phyloP scores from a whole-genome alignment of 345 rosid genomes.

The Boechera stricta region DNA sequence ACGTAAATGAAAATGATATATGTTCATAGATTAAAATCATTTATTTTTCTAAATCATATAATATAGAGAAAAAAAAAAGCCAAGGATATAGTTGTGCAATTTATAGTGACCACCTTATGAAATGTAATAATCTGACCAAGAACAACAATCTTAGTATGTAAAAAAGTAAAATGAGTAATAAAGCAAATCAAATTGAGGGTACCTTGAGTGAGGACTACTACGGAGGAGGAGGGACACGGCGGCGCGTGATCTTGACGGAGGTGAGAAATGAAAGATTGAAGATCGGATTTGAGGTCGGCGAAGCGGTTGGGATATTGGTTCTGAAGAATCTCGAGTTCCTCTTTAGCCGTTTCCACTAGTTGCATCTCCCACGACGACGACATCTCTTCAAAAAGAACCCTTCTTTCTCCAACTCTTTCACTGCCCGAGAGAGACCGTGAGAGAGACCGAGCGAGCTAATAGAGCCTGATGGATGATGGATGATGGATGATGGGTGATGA shows the following conservation, averaged over 20 bases:
- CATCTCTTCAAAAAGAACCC: not conserved
- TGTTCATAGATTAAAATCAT: too few species aligned
- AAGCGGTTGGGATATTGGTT: constrained; percentile 53
- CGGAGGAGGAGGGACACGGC: constrained; percentile 18
- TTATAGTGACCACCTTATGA: too few species aligned
- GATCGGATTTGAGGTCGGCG: constrained; percentile 52
- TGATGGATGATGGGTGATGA: not conserved
- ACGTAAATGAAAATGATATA: too few species aligned
- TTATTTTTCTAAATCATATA: too few species aligned
- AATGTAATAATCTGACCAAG: not conserved
- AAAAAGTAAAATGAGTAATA: not conserved
- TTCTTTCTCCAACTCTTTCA: constrained; percentile 31
- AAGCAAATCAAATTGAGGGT: not conserved
- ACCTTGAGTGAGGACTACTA: constrained; percentile 58
- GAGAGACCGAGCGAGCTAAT: not conserved
- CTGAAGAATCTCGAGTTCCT: constrained; percentile 54
- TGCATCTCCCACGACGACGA: constrained; percentile 48
- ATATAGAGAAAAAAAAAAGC: too few species aligned
- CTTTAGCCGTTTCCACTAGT: constrained; percentile 49
- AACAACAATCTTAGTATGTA: not conserved
- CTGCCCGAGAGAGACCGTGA: not conserved
- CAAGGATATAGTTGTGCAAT: too few species aligned
- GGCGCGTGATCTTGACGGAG: constrained; percentile 48
- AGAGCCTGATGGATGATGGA: too few species aligned
- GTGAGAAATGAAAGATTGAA: constrained; percentile 51